These are phyloP conservation scores for Aristolochia fimbriata DNA, from an alignment of 164 flowering plant genomes.

Conservation along the genomic window DNA sequence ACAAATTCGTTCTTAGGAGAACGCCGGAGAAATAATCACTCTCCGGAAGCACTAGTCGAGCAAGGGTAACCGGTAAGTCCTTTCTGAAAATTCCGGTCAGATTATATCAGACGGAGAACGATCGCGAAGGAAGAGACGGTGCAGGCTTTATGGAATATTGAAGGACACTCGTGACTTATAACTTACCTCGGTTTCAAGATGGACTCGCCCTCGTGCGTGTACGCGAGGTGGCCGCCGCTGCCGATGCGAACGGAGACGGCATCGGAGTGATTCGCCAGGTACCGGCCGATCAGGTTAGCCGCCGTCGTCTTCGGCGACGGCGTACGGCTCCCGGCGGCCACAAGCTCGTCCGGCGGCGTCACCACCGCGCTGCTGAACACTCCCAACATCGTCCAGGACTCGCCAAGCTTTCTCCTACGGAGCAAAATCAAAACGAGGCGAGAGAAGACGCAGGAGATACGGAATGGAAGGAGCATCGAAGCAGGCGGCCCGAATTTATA, in stretches of 20 bases:
- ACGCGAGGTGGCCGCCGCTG: constrained; percentile 51
- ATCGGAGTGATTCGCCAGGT: constrained; percentile 28
- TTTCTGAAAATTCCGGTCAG: too few relatives aligned
- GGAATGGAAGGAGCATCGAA: too few relatives aligned
- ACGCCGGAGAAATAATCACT: too few relatives aligned
- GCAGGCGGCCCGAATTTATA: constrained; percentile 1
- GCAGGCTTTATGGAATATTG: neutral
- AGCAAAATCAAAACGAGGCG: too few relatives aligned
- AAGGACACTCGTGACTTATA: too few relatives aligned
- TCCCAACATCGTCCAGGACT: constrained; percentile 47
- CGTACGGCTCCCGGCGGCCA: constrained; percentile 76
- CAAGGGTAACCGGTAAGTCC: too few relatives aligned
- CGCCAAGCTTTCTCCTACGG: too few relatives aligned
- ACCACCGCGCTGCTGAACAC: constrained; percentile 68
- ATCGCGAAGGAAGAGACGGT: neutral
- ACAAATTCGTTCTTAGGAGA: too few relatives aligned
- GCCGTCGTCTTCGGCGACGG: constrained; percentile 71
- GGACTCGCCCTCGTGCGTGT: constrained; percentile 60
- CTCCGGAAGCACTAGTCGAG: too few relatives aligned
- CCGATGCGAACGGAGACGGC: constrained; percentile 59
- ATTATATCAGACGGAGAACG: neutral
- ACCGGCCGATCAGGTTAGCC: constrained; percentile 40
- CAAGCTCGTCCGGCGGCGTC: constrained; percentile 80
- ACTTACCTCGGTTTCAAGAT: constrained; percentile 60
- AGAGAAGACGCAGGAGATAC: too few relatives aligned